Conservation (phyloP, 176 grass and related monocot species). For the Avena eriantha region DNA sequence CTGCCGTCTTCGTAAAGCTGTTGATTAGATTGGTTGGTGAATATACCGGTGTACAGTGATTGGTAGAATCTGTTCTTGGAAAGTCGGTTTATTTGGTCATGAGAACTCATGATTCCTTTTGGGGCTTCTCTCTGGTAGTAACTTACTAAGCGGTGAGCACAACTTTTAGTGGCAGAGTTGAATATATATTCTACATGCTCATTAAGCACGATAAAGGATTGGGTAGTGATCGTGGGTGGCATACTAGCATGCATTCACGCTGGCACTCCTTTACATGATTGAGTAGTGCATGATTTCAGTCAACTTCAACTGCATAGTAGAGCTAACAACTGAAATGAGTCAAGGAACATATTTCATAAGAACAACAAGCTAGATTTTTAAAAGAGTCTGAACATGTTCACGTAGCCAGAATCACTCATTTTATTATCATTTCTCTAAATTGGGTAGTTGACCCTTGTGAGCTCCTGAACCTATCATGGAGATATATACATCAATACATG, state of each 20-base stretch:
- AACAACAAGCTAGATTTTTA: too few species aligned
- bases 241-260: background rate
- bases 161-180: background rate
- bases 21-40: background rate
- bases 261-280: background rate
- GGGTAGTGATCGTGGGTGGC: slow-evolving; percentile 36
- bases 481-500: background rate
- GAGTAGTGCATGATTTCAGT: too few species aligned
- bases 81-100: background rate
- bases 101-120: background rate
- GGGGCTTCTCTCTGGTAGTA: background rate
- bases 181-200: background rate
- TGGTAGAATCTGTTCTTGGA: slow-evolving; percentile 1
- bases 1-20: background rate
- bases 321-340: too few species aligned
- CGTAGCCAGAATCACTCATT: background rate
- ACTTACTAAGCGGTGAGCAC: background rate
- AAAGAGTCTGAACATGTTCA: background rate
- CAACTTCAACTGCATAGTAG: too few species aligned
- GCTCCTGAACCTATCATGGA: background rate
- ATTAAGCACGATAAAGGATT: slow-evolving; percentile 30
- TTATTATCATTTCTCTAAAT: background rate
- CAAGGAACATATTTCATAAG: too few species aligned
- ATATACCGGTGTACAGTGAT: background rate
- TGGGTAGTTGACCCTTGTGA: background rate